Conservation (phyloP, 192 early-diverging fungal genomes). For the Haplosporangium gracile region DNA sequence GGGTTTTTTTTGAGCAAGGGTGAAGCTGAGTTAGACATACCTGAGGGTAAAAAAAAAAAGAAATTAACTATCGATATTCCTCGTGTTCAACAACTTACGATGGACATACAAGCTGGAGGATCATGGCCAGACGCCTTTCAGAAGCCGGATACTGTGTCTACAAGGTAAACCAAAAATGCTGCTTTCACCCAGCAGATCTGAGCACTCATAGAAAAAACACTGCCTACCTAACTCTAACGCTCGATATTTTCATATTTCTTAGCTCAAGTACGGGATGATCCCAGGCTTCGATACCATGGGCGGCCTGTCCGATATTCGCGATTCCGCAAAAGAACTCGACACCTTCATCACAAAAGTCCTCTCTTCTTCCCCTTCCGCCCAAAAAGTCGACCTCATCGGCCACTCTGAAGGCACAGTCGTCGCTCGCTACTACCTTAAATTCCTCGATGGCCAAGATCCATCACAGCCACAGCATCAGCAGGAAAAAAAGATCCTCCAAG, state of each 20-base stretch:
- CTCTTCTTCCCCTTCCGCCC: not conserved
- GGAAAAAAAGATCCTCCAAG: not conserved
- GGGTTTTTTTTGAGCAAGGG: not conserved
- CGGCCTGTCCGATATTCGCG: slow-evolving; percentile 22
- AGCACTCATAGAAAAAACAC: too few relatives aligned
- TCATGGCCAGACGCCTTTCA: not conserved
- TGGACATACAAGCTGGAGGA: not conserved
- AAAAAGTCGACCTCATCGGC: slow-evolving; percentile 29
- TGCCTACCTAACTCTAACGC: not conserved
- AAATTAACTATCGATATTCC: not conserved
- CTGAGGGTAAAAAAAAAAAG: not conserved
- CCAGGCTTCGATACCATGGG: slow-evolving; percentile 3
- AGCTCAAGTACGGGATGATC: slow-evolving; percentile 24
- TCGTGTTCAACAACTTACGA: not conserved
- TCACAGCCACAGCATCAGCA: not conserved
- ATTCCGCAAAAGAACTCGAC: slow-evolving; percentile 20
- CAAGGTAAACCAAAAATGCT: slow-evolving; percentile 6
- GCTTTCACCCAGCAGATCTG: not conserved
- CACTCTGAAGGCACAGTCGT: slow-evolving; percentile 36
- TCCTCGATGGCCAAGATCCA: not conserved
- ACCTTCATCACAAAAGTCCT: slow-evolving; percentile 27
- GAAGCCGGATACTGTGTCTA: slow-evolving; percentile 19
- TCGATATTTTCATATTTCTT: not conserved
- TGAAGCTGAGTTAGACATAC: not conserved
- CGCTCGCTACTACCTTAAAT: slow-evolving; percentile 5